Percentiles rank a stretch among this genome's conserved stretches.
Evolutionary conservation across 768 basidiomycete species (phyloP).

Genomic region (Pleurotus tuber-regium): DNA sequence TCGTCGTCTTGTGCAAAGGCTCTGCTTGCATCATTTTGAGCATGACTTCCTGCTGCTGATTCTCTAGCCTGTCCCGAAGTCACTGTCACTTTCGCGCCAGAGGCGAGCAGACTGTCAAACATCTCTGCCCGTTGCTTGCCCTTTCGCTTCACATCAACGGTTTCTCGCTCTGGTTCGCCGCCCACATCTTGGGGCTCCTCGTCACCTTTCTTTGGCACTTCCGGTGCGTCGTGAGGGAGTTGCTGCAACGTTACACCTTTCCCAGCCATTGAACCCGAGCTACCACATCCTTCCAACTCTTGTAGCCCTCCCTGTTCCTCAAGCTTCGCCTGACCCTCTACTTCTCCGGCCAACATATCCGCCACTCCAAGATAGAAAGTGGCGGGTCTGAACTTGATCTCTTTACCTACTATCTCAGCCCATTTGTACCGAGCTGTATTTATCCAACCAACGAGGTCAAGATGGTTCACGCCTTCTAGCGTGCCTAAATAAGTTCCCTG

Average conservation of each 20-base stretch:
- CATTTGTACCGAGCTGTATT: conserved; percentile 87
- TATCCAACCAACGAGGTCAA: conserved; percentile 93
- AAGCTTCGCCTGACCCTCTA: conserved; percentile 50
- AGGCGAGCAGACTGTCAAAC: conserved; percentile 22
- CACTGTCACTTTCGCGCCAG: conserved; percentile 18
- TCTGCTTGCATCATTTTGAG: too few species aligned
- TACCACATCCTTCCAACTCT: neutral
- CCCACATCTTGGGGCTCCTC: neutral
- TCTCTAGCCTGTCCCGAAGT: too few species aligned
- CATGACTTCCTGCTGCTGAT: too few species aligned
- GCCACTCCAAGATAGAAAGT: conserved; percentile 87
- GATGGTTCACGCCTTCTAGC: conserved; percentile 84
- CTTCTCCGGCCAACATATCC: conserved; percentile 74
- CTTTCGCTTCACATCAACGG: neutral
- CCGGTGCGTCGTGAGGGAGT: conserved; percentile 14
- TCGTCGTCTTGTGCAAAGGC: too few species aligned
- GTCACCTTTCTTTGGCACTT: conserved; percentile 1
- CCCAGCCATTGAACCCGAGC: conserved; percentile 7
- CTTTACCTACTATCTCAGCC: conserved; percentile 83
- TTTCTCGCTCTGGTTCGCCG: conserved; percentile 5
- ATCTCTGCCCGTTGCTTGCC: conserved; percentile 19
- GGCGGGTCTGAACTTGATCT: conserved; percentile 88
- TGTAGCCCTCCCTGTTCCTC: conserved; percentile 2
- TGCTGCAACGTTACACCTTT: conserved; percentile 15
- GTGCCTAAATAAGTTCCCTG: conserved; percentile 96